Base-by-base conservation (phyloP, 495 filamentous ascomycete species). In the Amorphotheca resinae region DNA sequence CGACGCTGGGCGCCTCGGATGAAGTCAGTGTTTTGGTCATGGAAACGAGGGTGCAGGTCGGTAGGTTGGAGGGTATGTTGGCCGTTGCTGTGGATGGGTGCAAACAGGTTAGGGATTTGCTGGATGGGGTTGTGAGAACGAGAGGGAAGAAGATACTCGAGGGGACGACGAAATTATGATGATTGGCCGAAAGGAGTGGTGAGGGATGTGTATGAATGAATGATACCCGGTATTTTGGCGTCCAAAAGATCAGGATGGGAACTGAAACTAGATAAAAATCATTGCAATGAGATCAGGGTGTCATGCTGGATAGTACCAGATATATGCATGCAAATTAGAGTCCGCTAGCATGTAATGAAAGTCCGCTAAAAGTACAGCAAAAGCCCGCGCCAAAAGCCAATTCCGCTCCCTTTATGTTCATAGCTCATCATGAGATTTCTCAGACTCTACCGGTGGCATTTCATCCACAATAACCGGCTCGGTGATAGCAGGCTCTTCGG, bases 31-130 rank as follows among this genome's bases (percentile, higher is more conserved):
- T 88, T 45, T 57, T 89, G 44, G 74, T 84, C 33, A 80, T 93
- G 73, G 91, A 98, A 70, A 87, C 77, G 44, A 76, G 75, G 33
- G 78, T 91, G 16, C 78, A 87, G 55, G 71, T 78, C 37, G 74
- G 72, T 28, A 73, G 84, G 51, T 55, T 95, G 25, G 91, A 98
- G 65, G 82, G 80, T 0, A 93, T 98, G 85, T 60, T 95, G 51
- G 85, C 81, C 0, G 86, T 91, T 9, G 93, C 81, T 0, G 78
- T 95, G 32, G 89, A 94, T 62, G 91, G 87, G 31, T 96, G 93
- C 62, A 81, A 74, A 60, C 81, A 87, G 61, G 72, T 98, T 20
- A 73, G 82, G 46, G 76, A 80, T 54, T 75, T 95, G 23, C 51
- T 89, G 50, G 84, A 89, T 56, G 59, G 61, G 26, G 73, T 84